Base-by-base conservation (phyloP, 768 basidiomycete genomes). In the Mycena galericulata region DNA sequence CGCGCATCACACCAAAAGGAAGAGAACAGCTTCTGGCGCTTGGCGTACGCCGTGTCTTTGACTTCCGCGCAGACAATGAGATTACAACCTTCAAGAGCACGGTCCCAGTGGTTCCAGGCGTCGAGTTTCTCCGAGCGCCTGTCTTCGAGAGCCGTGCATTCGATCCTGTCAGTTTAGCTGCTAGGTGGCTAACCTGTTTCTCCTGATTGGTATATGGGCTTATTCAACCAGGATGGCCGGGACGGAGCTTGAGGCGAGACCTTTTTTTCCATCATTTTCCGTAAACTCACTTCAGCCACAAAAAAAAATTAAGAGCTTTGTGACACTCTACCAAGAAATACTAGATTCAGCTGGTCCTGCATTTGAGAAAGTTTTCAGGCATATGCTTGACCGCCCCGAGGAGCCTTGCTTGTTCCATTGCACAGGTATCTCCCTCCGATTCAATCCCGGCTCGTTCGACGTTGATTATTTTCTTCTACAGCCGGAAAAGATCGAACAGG, bases 401-500 rank as follows among this genome's bases (percentile, higher is more conserved):
- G 75, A 81, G 36, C 80, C 81, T 11, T 82, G 79, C 68, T 69
- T 86, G 26, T 72, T 85, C 18, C 83, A 84, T 67, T 86, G 84
- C 72, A 85, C 84, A 36, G 82, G 84, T 83, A 47, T n/a, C 46
- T 74, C 24, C 6, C 58, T 36, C 24, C 40, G 17, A 12, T 29
- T 27, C 18, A 46, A 27, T 50, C 17, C 55, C 30, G 22, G 15
- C 32, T 29, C 22, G 8, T 27, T 57, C 30, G 20, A 45, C 30
- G 20, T 58, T 30, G 30, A 65, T 27, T 22, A 17, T 24, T 38
- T 30, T 2, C 34, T 40, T n/a, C 27, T 7, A 1, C 59, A 84
- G 82, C 77, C 24, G 85, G 85, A 4, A 85, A 85, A 67, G 83
- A 86, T 73, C 71, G 85, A 32, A 84, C 83, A 6, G 84, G 82